These are phyloP conservation scores for Cairneyella variabilis DNA, from an alignment of 495 filamentous ascomycete genomes.

Conservation along the genomic window DNA sequence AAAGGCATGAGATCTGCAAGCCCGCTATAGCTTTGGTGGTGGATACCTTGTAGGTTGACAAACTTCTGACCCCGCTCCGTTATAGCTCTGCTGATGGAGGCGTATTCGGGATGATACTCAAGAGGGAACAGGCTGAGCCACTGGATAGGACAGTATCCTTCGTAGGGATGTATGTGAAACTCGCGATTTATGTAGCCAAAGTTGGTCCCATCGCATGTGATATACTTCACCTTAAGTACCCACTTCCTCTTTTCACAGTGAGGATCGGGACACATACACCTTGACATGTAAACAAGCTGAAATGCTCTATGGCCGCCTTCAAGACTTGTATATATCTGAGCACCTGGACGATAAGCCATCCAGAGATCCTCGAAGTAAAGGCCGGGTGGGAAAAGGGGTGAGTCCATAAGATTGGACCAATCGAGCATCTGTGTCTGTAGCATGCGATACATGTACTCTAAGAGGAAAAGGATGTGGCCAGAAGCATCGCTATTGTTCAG, in stretches of 20 bases:
- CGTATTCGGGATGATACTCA: slow-evolving; percentile 70
- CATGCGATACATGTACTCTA: background rate
- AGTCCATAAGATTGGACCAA: slow-evolving; percentile 5
- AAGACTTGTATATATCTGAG: slow-evolving; percentile 8
- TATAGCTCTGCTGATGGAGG: slow-evolving; percentile 54
- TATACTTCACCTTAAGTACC: background rate
- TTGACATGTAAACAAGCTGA: background rate
- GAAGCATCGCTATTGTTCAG: background rate
- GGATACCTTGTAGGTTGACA: slow-evolving; percentile 67
- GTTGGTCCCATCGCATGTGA: background rate
- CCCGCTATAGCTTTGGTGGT: slow-evolving; percentile 51
- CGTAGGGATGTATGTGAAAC: slow-evolving; percentile 43
- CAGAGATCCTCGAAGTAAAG: slow-evolving; percentile 4
- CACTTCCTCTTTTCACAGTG: too few relatives aligned
- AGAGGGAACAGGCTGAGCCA: slow-evolving; percentile 71
- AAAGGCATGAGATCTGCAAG: background rate
- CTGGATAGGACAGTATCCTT: slow-evolving; percentile 73
- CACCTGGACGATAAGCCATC: slow-evolving; percentile 18
- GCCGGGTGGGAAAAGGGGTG: background rate
- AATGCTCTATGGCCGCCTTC: background rate
- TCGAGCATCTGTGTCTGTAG: background rate
- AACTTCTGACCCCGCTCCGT: slow-evolving; percentile 83
- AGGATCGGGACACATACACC: background rate
- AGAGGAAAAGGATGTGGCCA: background rate
- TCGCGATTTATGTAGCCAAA: background rate